Conservation (phyloP, 805 yeast genomes). For the Yarrowia sp. region DNA sequence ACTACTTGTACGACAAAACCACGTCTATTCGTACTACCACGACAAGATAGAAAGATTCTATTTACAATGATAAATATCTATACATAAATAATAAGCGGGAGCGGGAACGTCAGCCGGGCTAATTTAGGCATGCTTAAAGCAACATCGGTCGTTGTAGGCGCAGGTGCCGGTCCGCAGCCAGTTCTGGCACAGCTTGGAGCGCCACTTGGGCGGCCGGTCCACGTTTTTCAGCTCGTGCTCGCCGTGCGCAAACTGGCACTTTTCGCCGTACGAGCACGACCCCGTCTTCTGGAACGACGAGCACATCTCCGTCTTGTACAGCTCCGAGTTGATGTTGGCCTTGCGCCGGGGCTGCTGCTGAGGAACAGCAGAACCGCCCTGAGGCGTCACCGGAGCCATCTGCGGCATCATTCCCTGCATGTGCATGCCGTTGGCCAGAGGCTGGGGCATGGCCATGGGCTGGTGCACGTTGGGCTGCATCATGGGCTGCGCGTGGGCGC, state of each 20-base stretch:
- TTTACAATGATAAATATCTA: slow-evolving; percentile 26
- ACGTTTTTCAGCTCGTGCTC: slow-evolving; percentile 67
- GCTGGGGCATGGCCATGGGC: neutral
- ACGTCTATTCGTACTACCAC: neutral
- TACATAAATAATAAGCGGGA: slow-evolving; percentile 26
- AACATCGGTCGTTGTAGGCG: slow-evolving; percentile 86
- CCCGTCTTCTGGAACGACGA: slow-evolving; percentile 68
- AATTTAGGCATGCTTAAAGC: slow-evolving; percentile 66
- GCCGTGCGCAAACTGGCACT: slow-evolving; percentile 96
- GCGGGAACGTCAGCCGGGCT: neutral
- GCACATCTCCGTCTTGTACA: slow-evolving; percentile 90
- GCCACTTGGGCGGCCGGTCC: slow-evolving; percentile 77
- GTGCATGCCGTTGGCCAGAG: neutral
- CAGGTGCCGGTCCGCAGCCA: slow-evolving; percentile 82
- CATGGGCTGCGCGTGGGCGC: neutral
- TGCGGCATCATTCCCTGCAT: slow-evolving; percentile 3
- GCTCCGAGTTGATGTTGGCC: slow-evolving; percentile 51
- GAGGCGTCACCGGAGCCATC: slow-evolving; percentile 1
- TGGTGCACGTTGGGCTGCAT: neutral
- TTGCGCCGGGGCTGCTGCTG: slow-evolving; percentile 35
- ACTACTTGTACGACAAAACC: neutral
- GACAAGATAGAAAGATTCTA: slow-evolving; percentile 9
- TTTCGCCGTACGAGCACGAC: slow-evolving; percentile 79
- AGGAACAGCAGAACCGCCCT: neutral
- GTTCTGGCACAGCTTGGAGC: slow-evolving; percentile 87